Conservation (phyloP, 2,329 filamentous ascomycete species). For the Camillea tinctor region DNA sequence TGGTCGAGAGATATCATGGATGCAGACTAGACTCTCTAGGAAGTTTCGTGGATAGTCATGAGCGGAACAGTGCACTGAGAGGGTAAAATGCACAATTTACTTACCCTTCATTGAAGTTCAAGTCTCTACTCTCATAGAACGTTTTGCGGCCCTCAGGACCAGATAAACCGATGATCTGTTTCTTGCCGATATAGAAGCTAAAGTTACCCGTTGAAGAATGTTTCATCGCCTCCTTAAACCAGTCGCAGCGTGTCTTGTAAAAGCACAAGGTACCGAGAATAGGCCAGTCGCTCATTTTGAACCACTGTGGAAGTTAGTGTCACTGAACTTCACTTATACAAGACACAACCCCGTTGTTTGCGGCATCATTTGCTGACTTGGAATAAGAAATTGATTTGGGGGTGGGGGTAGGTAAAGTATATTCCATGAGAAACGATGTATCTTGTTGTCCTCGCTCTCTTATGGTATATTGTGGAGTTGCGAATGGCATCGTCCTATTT, state of each 20-base stretch:
- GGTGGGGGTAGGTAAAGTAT: neutral
- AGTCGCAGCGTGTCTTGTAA: conserved; percentile 44
- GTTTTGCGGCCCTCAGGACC: conserved; percentile 42
- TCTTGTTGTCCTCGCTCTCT: neutral
- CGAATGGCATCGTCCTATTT: no score
- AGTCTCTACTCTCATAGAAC: conserved; percentile 45
- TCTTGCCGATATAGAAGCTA: conserved; percentile 47
- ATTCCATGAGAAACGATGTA: neutral
- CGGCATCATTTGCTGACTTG: no score
- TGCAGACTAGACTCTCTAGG: no score
- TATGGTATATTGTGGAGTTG: neutral
- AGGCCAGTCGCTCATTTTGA: conserved; percentile 33
- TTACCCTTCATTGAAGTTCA: conserved; percentile 44
- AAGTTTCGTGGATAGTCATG: no score
- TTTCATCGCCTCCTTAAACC: conserved; percentile 33
- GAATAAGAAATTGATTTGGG: neutral
- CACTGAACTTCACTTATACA: neutral
- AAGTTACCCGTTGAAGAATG: conserved; percentile 44
- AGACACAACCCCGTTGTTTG: no score
- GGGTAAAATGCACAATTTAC: conserved; percentile 1
- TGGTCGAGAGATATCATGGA: no score
- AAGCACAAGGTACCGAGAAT: conserved; percentile 42
- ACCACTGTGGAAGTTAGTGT: conserved; percentile 8
- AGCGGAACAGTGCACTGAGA: no score
- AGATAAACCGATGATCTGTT: conserved; percentile 43